Conservation (phyloP, 192 early-diverging fungal genomes). For the Coemansia erecta region DNA sequence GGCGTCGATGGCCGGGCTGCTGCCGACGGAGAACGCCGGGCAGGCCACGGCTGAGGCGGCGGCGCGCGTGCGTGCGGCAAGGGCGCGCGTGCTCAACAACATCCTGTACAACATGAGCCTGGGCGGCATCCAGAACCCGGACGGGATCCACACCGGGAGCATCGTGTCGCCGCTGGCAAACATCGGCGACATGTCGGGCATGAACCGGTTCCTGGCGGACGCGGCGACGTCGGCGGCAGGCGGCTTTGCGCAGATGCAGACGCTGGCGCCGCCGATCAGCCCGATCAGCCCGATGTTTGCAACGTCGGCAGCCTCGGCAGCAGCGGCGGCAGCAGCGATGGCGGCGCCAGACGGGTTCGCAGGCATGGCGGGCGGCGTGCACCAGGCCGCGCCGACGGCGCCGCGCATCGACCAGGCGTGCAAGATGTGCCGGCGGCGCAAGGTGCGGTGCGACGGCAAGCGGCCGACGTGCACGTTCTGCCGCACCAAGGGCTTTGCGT, state of each 20-base stretch:
- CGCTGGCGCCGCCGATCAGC: constrained; percentile 11
- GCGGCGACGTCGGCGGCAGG: constrained; percentile 1
- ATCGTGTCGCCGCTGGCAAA: constrained; percentile 8
- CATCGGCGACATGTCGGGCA: constrained; percentile 1
- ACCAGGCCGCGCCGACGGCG: constrained; percentile 3
- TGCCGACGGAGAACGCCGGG: no score
- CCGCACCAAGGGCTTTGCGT: constrained; percentile 31
- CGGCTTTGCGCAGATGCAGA: constrained; percentile 1
- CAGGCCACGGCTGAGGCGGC: not conserved
- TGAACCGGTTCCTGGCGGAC: constrained; percentile 25
- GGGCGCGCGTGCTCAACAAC: constrained; percentile 26
- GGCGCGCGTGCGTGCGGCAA: constrained; percentile 12
- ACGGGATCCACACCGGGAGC: constrained; percentile 30
- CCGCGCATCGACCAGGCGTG: constrained; percentile 52
- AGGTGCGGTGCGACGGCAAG: constrained; percentile 53
- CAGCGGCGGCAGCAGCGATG: not conserved
- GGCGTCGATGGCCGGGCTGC: no score
- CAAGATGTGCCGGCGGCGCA: constrained; percentile 55
- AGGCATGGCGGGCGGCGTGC: not conserved
- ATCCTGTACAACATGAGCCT: constrained; percentile 42
- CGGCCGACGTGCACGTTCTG: constrained; percentile 51
- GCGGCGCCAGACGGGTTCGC: constrained; percentile 1
- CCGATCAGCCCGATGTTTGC: constrained; percentile 1
- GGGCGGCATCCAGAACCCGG: constrained; percentile 44
- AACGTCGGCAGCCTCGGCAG: not conserved